phyloP scores from a whole-genome alignment of 345 rosid species.

The Moringa oleifera region DNA sequence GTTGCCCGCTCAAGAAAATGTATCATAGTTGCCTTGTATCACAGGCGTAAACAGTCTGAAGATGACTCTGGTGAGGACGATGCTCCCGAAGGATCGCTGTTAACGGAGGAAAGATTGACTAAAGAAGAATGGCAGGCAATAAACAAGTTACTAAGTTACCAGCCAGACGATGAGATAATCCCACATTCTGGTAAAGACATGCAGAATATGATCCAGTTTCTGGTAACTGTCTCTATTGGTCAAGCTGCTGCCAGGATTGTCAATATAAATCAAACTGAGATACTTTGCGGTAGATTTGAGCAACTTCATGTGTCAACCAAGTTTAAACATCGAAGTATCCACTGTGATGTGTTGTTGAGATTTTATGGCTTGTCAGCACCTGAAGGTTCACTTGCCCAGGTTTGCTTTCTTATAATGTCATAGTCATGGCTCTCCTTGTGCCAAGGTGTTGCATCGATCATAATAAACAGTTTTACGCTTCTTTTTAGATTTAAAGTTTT shows the following conservation, averaged over 20 bases:
- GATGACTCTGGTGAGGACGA: slow-evolving; percentile 41
- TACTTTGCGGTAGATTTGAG: slow-evolving; percentile 92
- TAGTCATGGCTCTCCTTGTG: not conserved
- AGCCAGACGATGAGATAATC: slow-evolving; percentile 69
- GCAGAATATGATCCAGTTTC: slow-evolving; percentile 75
- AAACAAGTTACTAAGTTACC: slow-evolving; percentile 82
- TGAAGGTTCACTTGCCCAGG: slow-evolving; percentile 98
- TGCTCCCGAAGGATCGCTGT: slow-evolving; percentile 38
- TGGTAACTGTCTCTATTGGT: slow-evolving; percentile 71
- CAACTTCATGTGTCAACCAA: slow-evolving; percentile 80
- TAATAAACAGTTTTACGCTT: no score
- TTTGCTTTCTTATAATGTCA: slow-evolving; percentile 32
- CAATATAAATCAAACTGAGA: slow-evolving; percentile 58
- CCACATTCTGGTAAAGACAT: slow-evolving; percentile 68
- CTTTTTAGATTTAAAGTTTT: not conserved
- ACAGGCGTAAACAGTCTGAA: slow-evolving; percentile 60
- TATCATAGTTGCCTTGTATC: slow-evolving; percentile 18
- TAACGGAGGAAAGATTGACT: slow-evolving; percentile 63
- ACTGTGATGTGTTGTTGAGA: slow-evolving; percentile 68
- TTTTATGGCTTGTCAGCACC: slow-evolving; percentile 95
- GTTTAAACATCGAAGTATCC: slow-evolving; percentile 66
- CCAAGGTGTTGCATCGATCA: not conserved
- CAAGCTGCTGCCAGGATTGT: slow-evolving; percentile 87
- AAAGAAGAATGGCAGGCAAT: slow-evolving; percentile 97
- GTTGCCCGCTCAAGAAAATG: no score